phyloP scores from a whole-genome alignment of 495 filamentous ascomycete species.

The Margaritispora aquatica region DNA sequence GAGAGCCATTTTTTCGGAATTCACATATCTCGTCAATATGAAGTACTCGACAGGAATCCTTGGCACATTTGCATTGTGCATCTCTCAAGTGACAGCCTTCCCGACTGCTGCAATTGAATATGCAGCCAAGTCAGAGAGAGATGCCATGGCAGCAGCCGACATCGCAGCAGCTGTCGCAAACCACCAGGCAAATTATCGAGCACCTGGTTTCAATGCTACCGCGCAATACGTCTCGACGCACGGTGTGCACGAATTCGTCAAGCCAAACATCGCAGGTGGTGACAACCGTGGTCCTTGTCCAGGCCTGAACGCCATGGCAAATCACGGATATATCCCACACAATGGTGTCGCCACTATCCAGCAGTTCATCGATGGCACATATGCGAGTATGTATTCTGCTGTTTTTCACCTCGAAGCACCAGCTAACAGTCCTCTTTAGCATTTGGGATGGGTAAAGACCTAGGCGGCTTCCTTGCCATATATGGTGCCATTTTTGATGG shows the following conservation, averaged over 20 bases:
- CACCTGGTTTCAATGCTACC: conserved; percentile 12
- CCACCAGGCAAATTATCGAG: neutral
- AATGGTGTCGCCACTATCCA: conserved; percentile 38
- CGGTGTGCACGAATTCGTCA: conserved; percentile 34
- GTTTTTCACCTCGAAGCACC: neutral
- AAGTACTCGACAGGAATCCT: conserved; percentile 5
- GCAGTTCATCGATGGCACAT: conserved; percentile 28
- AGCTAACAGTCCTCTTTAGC: conserved; percentile 20
- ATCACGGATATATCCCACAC: conserved; percentile 48
- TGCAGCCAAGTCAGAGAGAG: conserved; percentile 3
- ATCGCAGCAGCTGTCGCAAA: conserved; percentile 1
- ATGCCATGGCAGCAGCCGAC: neutral
- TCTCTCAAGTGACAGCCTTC: conserved; percentile 8
- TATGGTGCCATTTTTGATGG: conserved; percentile 48
- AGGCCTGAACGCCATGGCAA: conserved; percentile 42
- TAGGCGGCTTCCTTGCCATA: conserved; percentile 41
- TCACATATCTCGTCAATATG: conserved; percentile 2
- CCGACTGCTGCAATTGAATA: conserved; percentile 11
- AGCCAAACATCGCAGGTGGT: conserved; percentile 30
- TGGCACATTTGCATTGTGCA: neutral
- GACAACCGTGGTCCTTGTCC: conserved; percentile 45
- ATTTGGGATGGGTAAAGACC: conserved; percentile 44
- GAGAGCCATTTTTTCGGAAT: neutral
- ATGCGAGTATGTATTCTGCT: conserved; percentile 1
- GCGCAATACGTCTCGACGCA: conserved; percentile 25